Evolutionary conservation across 2,329 filamentous ascomycete species (phyloP).

Genomic region (Helicocarpus griseus): DNA sequence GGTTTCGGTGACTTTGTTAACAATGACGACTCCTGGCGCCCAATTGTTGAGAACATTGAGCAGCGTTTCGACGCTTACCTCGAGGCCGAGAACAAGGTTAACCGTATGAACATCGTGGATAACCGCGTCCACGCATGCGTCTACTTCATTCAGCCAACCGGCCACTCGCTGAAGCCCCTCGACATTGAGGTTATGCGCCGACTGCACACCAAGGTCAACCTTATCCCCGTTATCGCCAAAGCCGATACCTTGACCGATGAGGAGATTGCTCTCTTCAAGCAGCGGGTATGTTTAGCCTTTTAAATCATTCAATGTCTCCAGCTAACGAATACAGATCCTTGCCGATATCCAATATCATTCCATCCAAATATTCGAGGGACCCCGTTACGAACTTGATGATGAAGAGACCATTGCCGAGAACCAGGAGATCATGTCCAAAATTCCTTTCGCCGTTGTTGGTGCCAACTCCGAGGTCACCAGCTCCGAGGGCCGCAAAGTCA

Average conservation of each 20-base stretch:
- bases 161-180: slow-evolving; percentile 94
- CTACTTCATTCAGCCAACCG: slow-evolving; percentile 98
- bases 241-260: slow-evolving; percentile 96
- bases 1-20: slow-evolving; percentile 99
- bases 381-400: slow-evolving; percentile 95
- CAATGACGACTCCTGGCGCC: slow-evolving; percentile 98
- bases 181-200: slow-evolving; percentile 99
- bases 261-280: slow-evolving; percentile 89
- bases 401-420: slow-evolving; percentile 99
- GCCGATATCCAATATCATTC: slow-evolving; percentile 94
- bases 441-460: slow-evolving; percentile 95
- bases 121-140: slow-evolving; percentile 98
- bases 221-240: slow-evolving; percentile 98
- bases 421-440: slow-evolving; percentile 99
- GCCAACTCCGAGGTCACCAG: slow-evolving; percentile 90
- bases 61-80: slow-evolving; percentile 97
- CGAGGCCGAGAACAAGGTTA: slow-evolving; percentile 99
- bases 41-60: slow-evolving; percentile 99
- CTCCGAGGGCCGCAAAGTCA: slow-evolving; percentile 86
- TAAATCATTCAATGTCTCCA: not conserved
- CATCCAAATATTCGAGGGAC: slow-evolving; percentile 98
- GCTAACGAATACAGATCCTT: slow-evolving; percentile 59
- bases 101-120: slow-evolving; percentile 99
- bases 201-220: slow-evolving; percentile 99
- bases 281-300: slow-evolving; percentile 59